Percentiles rank a stretch among this genome's conserved stretches.
Evolutionary conservation across 225 moss, liverwort and hornwort genomes (phyloP).

Genomic region (Marchantia polymorpha): DNA sequence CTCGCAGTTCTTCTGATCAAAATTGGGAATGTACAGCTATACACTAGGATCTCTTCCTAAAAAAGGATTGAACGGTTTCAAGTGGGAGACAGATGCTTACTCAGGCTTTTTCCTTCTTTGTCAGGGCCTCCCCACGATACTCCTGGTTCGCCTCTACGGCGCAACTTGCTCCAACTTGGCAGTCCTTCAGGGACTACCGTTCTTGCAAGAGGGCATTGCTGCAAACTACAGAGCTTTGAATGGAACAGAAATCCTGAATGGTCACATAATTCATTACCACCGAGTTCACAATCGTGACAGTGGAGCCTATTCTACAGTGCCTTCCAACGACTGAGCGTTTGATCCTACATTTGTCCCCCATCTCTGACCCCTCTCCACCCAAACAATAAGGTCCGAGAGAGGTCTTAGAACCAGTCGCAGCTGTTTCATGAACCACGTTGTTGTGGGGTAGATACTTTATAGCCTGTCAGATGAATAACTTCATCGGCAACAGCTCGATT

Average conservation of each 20-base stretch:
- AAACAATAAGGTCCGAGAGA: slow-evolving; percentile 88
- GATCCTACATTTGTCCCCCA: slow-evolving; percentile 91
- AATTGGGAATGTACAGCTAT: slow-evolving; percentile 8
- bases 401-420: slow-evolving; percentile 65
- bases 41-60: not conserved
- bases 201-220: slow-evolving; percentile 86
- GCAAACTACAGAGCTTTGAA: slow-evolving; percentile 83
- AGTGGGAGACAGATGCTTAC: not conserved
- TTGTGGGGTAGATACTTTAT: slow-evolving; percentile 64
- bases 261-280: slow-evolving; percentile 95
- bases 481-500: slow-evolving; percentile 85
- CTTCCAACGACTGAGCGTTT: slow-evolving; percentile 95
- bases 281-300: slow-evolving; percentile 90
- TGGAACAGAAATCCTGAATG: slow-evolving; percentile 84
- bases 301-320: slow-evolving; percentile 95
- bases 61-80: no score
- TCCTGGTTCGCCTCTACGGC: slow-evolving; percentile 64
- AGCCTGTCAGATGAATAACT: slow-evolving; percentile 69
- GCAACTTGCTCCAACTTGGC: slow-evolving; percentile 86
- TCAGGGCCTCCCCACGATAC: slow-evolving; percentile 70
- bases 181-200: slow-evolving; percentile 76
- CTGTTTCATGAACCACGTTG: slow-evolving; percentile 76
- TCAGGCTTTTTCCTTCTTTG: slow-evolving; percentile 62
- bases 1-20: not conserved
- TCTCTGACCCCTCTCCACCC: slow-evolving; percentile 84